A percentile compares a stretch with the other conserved stretches of the same genome.
These are phyloP conservation scores for Rhodotorula sphaerocarpa DNA, from an alignment of 768 basidiomycete genomes.

Conservation along the genomic window DNA sequence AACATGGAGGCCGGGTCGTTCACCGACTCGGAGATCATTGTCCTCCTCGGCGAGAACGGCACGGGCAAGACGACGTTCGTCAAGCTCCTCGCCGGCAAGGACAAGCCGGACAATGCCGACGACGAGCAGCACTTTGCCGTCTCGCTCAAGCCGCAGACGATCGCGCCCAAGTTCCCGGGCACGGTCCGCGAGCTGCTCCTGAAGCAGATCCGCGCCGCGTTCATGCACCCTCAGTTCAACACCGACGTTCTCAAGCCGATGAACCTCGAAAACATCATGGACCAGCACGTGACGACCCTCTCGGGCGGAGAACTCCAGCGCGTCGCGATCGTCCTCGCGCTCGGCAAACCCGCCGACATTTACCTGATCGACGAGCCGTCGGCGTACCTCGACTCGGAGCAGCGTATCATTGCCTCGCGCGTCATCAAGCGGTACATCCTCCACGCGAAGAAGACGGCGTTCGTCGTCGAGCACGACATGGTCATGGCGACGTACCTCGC, in stretches of 20 bases:
- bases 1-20: conserved; percentile 82
- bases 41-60: conserved; percentile 98
- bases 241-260: conserved; percentile 96
- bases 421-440: conserved; percentile 99
- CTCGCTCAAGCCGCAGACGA: conserved; percentile 97
- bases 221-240: conserved; percentile 99
- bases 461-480: conserved; percentile 99
- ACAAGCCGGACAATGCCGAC: conserved; percentile 59
- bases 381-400: conserved; percentile 95
- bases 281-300: conserved; percentile 94
- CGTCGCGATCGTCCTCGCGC: conserved; percentile 87
- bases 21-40: conserved; percentile 99
- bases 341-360: conserved; percentile 65
- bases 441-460: conserved; percentile 93
- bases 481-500: conserved; percentile 99
- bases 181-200: conserved; percentile 89
- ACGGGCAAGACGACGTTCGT: conserved; percentile 97
- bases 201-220: conserved; percentile 86
- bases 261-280: conserved; percentile 86
- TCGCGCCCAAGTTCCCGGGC: conserved; percentile 94
- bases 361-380: conserved; percentile 90
- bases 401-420: conserved; percentile 95
- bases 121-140: conserved; percentile 67
- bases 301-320: conserved; percentile 98
- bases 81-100: conserved; percentile 81